A percentile compares a stretch with the other conserved stretches of the same genome.
Conservation (phyloP, 192 early-diverging fungal genomes). For the Backusella morwellensis region DNA sequence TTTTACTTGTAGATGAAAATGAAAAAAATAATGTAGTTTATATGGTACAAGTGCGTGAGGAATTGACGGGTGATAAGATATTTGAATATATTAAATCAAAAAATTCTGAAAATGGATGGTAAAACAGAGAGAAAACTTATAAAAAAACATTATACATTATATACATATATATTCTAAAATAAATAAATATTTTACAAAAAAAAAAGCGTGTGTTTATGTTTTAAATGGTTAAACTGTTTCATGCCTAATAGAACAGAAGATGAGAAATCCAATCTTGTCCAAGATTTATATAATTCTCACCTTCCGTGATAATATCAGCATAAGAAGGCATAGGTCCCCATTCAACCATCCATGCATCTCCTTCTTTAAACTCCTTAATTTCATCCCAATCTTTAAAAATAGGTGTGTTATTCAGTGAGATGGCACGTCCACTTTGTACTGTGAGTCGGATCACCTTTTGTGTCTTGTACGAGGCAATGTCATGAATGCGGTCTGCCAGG, state of each 20-base stretch:
- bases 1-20: conserved; percentile 44
- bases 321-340: conserved; percentile 33
- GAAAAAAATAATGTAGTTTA: conserved; percentile 50
- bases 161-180: no score
- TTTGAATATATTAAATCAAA: conserved; percentile 46
- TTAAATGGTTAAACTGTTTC: neutral
- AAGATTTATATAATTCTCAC: neutral
- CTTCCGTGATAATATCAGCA: conserved; percentile 37
- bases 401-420: conserved; percentile 29
- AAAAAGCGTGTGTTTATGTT: neutral
- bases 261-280: no score
- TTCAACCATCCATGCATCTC: conserved; percentile 24
- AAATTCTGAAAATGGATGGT: conserved; percentile 29
- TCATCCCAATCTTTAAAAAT: conserved; percentile 33
- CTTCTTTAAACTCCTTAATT: conserved; percentile 25
- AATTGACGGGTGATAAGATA: conserved; percentile 39
- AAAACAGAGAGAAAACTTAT: neutral
- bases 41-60: conserved; percentile 58
- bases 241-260: neutral
- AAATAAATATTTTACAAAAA: neutral
- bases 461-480: conserved; percentile 38
- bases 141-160: neutral
- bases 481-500: conserved; percentile 28
- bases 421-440: conserved; percentile 4
- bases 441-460: conserved; percentile 20